These are phyloP conservation scores for Solanum paucissectum DNA, from an alignment of 257 asterid species.

Conservation along the genomic window DNA sequence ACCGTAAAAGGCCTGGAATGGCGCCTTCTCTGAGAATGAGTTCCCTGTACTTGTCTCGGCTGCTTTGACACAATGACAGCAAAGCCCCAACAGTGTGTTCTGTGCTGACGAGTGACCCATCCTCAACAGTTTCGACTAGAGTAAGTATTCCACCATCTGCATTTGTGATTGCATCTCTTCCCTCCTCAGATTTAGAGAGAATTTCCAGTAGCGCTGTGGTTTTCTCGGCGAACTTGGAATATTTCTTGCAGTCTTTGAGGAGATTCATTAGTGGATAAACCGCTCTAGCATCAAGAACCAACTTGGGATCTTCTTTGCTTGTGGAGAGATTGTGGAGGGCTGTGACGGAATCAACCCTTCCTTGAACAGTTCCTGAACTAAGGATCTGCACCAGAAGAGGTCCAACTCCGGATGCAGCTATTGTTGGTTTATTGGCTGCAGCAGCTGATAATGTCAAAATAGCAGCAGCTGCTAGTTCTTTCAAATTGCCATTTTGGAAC, in stretches of 20 bases:
- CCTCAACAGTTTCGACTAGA: constrained; percentile 74
- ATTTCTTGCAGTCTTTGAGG: constrained; percentile 77
- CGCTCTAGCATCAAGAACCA: constrained; percentile 47
- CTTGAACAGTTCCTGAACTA: constrained; percentile 74
- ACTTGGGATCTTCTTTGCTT: constrained; percentile 43
- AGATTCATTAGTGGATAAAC: constrained; percentile 55
- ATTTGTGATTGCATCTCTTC: constrained; percentile 48
- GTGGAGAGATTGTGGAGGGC: constrained; percentile 71
- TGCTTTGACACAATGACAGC: constrained; percentile 55
- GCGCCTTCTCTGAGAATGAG: constrained; percentile 84
- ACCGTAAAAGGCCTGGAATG: constrained; percentile 74
- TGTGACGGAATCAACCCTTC: constrained; percentile 78
- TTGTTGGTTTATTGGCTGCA: constrained; percentile 53
- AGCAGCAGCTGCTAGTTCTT: constrained; percentile 84
- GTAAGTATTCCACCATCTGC: constrained; percentile 58
- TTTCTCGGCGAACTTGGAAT: constrained; percentile 82
- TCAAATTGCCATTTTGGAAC: constrained; percentile 38
- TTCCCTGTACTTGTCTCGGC: constrained; percentile 58
- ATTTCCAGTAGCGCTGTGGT: constrained; percentile 62
- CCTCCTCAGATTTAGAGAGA: constrained; percentile 58
- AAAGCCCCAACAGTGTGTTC: constrained; percentile 66
- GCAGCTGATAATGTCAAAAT: constrained; percentile 63
- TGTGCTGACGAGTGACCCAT: constrained; percentile 75
- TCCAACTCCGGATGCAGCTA: constrained; percentile 65
- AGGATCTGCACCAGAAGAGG: constrained; percentile 57